Percentiles rank a stretch among this genome's conserved stretches.
phyloP scores from a whole-genome alignment of 2,329 filamentous ascomycete species.

The Lasiodiplodia sp. region DNA sequence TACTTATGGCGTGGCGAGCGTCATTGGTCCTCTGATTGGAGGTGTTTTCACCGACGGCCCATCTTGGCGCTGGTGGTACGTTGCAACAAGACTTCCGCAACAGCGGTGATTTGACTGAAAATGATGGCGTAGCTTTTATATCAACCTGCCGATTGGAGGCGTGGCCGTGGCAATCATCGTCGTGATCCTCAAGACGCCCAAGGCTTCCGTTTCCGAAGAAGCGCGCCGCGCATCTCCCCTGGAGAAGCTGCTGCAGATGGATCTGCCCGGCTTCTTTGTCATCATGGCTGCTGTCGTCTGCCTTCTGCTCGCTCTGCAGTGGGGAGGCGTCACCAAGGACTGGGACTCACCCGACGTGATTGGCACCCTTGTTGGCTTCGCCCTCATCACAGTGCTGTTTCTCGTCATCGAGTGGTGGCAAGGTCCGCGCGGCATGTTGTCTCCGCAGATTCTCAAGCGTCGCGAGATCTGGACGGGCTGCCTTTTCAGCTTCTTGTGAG shows the following conservation, averaged over 20 bases:
- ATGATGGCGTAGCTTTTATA: constrained; percentile 43
- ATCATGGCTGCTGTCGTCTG: constrained; percentile 44
- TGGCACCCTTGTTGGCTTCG: constrained; percentile 9
- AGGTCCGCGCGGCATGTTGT: constrained; percentile 5
- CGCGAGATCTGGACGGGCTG: constrained; percentile 29
- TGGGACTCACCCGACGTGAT: not conserved
- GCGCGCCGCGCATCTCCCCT: constrained; percentile 28
- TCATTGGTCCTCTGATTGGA: constrained; percentile 36
- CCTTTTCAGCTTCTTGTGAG: constrained; percentile 35
- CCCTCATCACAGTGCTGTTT: constrained; percentile 22
- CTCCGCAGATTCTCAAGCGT: not conserved
- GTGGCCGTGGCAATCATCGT: constrained; percentile 48
- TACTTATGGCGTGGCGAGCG: constrained; percentile 32
- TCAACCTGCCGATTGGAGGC: constrained; percentile 57
- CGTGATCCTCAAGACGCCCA: constrained; percentile 48
- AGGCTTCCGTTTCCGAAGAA: constrained; percentile 35
- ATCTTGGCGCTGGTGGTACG: constrained; percentile 46
- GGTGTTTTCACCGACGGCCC: constrained; percentile 36
- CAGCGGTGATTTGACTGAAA: not conserved
- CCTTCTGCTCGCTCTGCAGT: constrained; percentile 45
- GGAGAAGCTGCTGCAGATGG: constrained; percentile 33
- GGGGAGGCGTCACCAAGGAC: constrained; percentile 39
- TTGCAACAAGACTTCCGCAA: not conserved
- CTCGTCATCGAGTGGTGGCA: constrained; percentile 37
- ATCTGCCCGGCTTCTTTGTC: constrained; percentile 41